Base-by-base conservation (phyloP, 106 monocot genomes). In the Gastrodia elata region DNA sequence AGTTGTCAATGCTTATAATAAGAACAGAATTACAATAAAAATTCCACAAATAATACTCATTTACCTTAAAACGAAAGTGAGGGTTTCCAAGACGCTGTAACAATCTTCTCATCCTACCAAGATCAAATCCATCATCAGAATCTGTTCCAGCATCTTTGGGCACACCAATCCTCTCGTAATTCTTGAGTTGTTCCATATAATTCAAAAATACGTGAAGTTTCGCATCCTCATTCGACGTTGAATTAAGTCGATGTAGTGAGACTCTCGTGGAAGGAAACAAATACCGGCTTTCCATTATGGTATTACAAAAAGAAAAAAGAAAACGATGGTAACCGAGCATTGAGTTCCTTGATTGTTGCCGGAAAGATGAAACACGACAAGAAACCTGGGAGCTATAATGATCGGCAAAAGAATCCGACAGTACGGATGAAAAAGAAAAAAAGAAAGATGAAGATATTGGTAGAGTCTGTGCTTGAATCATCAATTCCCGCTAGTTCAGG, bases 101-200 rank as follows among this genome's bases (percentile, higher is more conserved):
- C 64, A 93, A 55, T 73, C 97, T 80, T 44, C 78, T 64, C 93
- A 98, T 91, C 75, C 97, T 77, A n/a, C 88, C 97, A n/a, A 98
- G 93, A 73, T 98, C 93, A 80, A 98, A 98, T 1, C 97, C 97
- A 36, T 91, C 93, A 30, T 74, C 83, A 30, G 91, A 84, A 70
- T 93, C 97, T 16, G 88, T 91, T 4, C 93, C 93, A 5, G 93
- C 93, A 57, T 73, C 88, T 34, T 18, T 81, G 2, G 97, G 93
- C 27, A 97, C 86, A 10, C 90, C 93, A 8, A 77, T 1, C 14
- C 76, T 79, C 86, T 97, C 97, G 57, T 88, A 88, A 70, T 93
- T 97, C 82, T 82, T 90, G 55, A 93, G 82, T 75, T 72, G 79
- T 76, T 97, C 97, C 90, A 93, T 81, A 67, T 84, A 97, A 38